Percentiles rank a stretch among this genome's conserved stretches.
Evolutionary conservation across 73 alveolate genomes (phyloP).

Genomic region (Tetrahymena malaccensis): DNA sequence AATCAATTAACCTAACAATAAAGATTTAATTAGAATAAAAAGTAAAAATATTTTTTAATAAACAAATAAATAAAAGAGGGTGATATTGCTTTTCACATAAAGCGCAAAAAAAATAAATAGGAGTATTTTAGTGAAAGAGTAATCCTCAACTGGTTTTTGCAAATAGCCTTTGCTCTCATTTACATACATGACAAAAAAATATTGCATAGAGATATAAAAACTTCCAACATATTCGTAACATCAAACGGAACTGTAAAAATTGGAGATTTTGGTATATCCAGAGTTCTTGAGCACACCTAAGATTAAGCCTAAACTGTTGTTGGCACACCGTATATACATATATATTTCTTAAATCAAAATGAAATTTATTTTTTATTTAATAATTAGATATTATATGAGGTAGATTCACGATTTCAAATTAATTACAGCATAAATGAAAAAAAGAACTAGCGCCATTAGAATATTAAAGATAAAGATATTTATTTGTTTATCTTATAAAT

Average conservation of each 20-base stretch:
- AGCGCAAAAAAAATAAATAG: constrained; percentile 40
- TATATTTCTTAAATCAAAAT: constrained; percentile 25
- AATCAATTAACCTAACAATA: neutral
- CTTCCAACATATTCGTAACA: constrained; percentile 88
- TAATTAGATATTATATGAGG: constrained; percentile 26
- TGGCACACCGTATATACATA: constrained; percentile 78
- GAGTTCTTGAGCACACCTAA: constrained; percentile 76
- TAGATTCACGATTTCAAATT: neutral
- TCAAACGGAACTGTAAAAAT: constrained; percentile 88
- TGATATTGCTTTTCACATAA: constrained; percentile 66
- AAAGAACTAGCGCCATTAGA: no score
- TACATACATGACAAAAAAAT: constrained; percentile 86
- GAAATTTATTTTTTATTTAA: neutral
- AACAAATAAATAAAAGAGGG: constrained; percentile 43
- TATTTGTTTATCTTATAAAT: no score
- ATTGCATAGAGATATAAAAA: constrained; percentile 90
- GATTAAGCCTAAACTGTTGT: constrained; percentile 89
- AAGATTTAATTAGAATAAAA: no score
- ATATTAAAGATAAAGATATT: no score
- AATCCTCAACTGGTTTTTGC: constrained; percentile 73
- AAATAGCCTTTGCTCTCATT: constrained; percentile 60
- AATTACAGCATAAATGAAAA: no score
- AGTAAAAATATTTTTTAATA: neutral
- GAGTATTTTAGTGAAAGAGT: constrained; percentile 69
- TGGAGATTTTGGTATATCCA: constrained; percentile 96